Percentiles rank a stretch among this genome's conserved stretches.
Evolutionary conservation across 2,329 filamentous ascomycete species (phyloP).

Genomic region (Colletotrichum sp.): DNA sequence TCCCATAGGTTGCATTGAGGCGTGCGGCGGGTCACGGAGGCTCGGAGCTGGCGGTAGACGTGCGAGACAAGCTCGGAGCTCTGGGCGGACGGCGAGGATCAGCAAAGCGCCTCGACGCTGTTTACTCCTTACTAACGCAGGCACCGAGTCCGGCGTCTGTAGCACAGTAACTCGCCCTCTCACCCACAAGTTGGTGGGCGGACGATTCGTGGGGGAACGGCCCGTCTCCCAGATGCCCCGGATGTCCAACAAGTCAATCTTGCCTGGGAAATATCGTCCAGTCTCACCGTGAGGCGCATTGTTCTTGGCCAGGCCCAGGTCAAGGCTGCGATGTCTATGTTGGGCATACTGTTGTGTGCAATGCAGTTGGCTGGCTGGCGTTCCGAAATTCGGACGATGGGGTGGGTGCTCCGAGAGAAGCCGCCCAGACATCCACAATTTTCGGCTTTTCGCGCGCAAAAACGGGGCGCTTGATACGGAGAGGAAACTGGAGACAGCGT

Average conservation of each 20-base stretch:
- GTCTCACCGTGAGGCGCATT: slow-evolving; percentile 18
- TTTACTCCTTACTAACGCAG: neutral
- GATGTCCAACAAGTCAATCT: neutral
- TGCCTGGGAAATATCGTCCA: neutral
- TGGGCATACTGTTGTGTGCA: neutral
- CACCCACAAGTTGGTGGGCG: neutral
- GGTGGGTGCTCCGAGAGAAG: slow-evolving; percentile 16
- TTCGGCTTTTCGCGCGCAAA: slow-evolving; percentile 18
- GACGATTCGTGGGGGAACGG: neutral
- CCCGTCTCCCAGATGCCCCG: neutral
- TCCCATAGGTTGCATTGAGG: neutral
- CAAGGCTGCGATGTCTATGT: neutral
- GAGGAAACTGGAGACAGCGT: slow-evolving; percentile 6
- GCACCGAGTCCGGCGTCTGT: neutral
- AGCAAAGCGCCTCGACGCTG: neutral
- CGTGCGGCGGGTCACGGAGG: slow-evolving; percentile 6
- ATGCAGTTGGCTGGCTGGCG: neutral
- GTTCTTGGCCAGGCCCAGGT: neutral
- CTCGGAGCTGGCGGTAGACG: slow-evolving; percentile 17
- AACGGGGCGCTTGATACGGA: slow-evolving; percentile 14
- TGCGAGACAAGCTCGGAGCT: slow-evolving; percentile 13
- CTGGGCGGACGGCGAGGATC: neutral
- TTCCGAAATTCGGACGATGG: slow-evolving; percentile 18
- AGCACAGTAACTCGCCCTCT: neutral
- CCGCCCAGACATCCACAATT: slow-evolving; percentile 9